A percentile compares a stretch with the other conserved stretches of the same genome.
phyloP scores from a whole-genome alignment of 345 rosid species.

The Euclidium syriacum region DNA sequence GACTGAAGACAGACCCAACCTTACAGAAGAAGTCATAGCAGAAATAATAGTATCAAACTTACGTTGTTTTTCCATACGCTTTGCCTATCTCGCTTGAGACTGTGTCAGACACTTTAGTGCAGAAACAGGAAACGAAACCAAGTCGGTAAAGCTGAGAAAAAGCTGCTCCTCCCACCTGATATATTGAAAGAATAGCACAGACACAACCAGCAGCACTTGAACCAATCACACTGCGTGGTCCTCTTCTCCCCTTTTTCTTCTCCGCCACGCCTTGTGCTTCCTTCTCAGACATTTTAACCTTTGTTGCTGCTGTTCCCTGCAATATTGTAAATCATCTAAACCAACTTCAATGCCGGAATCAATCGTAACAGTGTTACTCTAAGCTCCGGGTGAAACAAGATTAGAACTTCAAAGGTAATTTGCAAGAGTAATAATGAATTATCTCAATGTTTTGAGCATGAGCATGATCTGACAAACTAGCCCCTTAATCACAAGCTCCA shows the following conservation, averaged over 20 bases:
- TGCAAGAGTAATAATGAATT: background rate
- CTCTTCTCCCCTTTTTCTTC: slow-evolving; percentile 92
- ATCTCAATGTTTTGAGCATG: background rate
- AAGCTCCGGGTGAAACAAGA: background rate
- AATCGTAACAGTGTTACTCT: background rate
- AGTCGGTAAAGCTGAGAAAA: slow-evolving; percentile 50
- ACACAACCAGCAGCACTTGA: slow-evolving; percentile 97
- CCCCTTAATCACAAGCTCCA: background rate
- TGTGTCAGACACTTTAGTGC: slow-evolving; percentile 92
- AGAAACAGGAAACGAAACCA: slow-evolving; percentile 92
- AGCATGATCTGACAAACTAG: slow-evolving; percentile 1
- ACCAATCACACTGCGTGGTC: slow-evolving; percentile 95
- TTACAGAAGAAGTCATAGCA: background rate
- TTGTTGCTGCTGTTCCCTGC: slow-evolving; percentile 93
- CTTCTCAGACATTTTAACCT: slow-evolving; percentile 93
- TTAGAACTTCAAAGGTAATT: background rate
- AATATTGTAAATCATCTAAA: slow-evolving; percentile 21
- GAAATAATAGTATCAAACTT: slow-evolving; percentile 32
- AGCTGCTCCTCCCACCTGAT: slow-evolving; percentile 56
- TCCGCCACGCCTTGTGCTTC: slow-evolving; percentile 96
- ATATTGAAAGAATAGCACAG: slow-evolving; percentile 70
- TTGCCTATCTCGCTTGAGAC: slow-evolving; percentile 96
- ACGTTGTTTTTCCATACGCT: slow-evolving; percentile 96
- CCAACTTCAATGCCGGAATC: slow-evolving; percentile 19
- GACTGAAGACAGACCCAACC: background rate